phyloP scores from a whole-genome alignment of 345 rosid genomes.

The Eucalyptus erythrocorys region DNA sequence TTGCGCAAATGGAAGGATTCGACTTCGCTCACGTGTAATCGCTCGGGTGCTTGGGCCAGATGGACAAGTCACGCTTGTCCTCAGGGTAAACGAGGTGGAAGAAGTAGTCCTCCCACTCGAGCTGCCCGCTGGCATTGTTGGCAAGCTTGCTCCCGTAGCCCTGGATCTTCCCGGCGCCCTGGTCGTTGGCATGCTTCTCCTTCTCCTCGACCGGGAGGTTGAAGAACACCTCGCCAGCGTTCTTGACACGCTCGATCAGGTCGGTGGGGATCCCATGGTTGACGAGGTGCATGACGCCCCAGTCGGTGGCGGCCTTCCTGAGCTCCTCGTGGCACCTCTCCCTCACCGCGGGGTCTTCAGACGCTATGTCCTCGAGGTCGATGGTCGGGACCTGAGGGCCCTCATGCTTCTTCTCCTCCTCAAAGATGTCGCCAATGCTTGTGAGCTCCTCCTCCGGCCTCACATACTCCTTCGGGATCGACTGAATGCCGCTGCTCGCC shows the following conservation, averaged over 20 bases:
- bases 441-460: constrained; percentile 70
- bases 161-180: constrained; percentile 68
- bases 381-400: constrained; percentile 88
- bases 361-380: constrained; percentile 49
- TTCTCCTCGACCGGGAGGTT: constrained; percentile 65
- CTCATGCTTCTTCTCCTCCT: constrained; percentile 56
- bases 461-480: constrained; percentile 73
- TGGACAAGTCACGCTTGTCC: constrained; percentile 62
- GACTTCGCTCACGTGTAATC: constrained; percentile 60
- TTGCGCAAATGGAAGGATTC: background rate
- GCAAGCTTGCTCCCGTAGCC: constrained; percentile 97
- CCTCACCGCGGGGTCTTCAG: constrained; percentile 29
- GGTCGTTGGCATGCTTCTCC: constrained; percentile 84
- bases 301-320: constrained; percentile 49
- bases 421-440: constrained; percentile 62
- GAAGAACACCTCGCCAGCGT: constrained; percentile 54
- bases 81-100: constrained; percentile 79
- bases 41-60: constrained; percentile 75
- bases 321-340: constrained; percentile 43
- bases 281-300: constrained; percentile 96
- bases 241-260: constrained; percentile 52
- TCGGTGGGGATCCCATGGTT: constrained; percentile 70
- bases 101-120: constrained; percentile 97
- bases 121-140: constrained; percentile 74
- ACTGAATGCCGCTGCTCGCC: constrained; percentile 54